These are phyloP conservation scores for Russula sp. DNA, from an alignment of 768 basidiomycete species.

Conservation along the genomic window DNA sequence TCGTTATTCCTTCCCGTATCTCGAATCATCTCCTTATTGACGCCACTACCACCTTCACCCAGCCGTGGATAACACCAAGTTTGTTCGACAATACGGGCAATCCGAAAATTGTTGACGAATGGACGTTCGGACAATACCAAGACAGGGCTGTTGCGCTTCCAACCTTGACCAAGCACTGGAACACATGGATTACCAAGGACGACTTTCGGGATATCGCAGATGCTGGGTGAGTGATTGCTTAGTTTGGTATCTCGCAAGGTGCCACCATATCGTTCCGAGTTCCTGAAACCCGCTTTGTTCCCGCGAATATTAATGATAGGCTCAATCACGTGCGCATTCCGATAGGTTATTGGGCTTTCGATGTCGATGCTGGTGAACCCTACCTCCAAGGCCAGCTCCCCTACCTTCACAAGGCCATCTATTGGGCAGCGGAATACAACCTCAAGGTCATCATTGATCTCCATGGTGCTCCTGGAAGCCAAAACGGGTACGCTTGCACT, in stretches of 20 bases:
- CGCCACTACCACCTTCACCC: not conserved
- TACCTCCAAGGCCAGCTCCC: constrained; percentile 72
- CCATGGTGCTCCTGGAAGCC: constrained; percentile 71
- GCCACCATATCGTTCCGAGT: not conserved
- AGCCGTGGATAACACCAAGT: constrained; percentile 76
- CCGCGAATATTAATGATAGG: constrained; percentile 33
- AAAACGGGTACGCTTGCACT: constrained; percentile 55
- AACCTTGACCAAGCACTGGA: constrained; percentile 64
- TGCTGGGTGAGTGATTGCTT: constrained; percentile 50
- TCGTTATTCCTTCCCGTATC: constrained; percentile 3
- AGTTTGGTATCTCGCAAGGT: not conserved
- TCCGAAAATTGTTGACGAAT: constrained; percentile 62
- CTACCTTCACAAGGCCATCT: constrained; percentile 59
- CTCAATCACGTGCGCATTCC: constrained; percentile 80
- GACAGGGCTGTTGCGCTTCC: constrained; percentile 41
- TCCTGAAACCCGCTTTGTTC: not conserved
- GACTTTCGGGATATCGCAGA: constrained; percentile 73
- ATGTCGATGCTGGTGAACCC: constrained; percentile 71
- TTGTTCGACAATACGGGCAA: constrained; percentile 64
- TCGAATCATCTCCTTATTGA: not conserved
- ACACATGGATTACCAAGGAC: constrained; percentile 76
- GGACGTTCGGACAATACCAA: constrained; percentile 67
- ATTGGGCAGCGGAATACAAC: constrained; percentile 63
- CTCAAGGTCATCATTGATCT: constrained; percentile 78
- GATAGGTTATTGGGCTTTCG: constrained; percentile 89